These are phyloP conservation scores for Aspergillus sp. DNA, from an alignment of 2,329 filamentous ascomycete genomes.

Conservation along the genomic window DNA sequence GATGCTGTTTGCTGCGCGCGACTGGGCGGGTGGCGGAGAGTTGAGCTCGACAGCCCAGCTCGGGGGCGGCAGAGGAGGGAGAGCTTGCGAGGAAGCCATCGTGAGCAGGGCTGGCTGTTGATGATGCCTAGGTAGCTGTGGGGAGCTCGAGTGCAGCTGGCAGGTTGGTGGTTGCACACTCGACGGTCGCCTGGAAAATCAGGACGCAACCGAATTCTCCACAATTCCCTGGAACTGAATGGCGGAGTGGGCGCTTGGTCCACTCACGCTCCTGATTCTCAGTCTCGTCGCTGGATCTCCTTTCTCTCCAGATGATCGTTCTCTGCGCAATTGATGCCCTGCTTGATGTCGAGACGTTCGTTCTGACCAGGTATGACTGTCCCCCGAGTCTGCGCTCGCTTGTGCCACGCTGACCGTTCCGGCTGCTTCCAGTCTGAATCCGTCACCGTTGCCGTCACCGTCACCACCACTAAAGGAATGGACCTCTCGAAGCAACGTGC, in stretches of 20 bases:
- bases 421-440: constrained; percentile 1
- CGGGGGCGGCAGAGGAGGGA: constrained; percentile 55
- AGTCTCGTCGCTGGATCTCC: constrained; percentile 3
- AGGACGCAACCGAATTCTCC: constrained; percentile 23
- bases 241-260: constrained; percentile 24
- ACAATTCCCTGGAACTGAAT: constrained; percentile 6
- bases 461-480: constrained; percentile 16
- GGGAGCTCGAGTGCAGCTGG: constrained; percentile 11
- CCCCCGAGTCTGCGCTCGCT: neutral
- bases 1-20: constrained; percentile 60
- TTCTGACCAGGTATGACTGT: neutral
- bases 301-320: constrained; percentile 1
- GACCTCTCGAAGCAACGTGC: constrained; percentile 21
- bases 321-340: constrained; percentile 3
- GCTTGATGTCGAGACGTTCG: neutral
- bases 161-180: neutral
- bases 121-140: neutral
- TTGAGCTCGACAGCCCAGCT: constrained; percentile 83
- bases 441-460: neutral
- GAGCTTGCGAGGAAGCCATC: constrained; percentile 23
- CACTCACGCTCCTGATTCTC: constrained; percentile 26
- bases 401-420: constrained; percentile 13
- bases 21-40: constrained; percentile 66
- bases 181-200: constrained; percentile 18
- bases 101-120: neutral